Evolutionary conservation across 768 basidiomycete species (phyloP).

Genomic region (Boletus rubescentipes): DNA sequence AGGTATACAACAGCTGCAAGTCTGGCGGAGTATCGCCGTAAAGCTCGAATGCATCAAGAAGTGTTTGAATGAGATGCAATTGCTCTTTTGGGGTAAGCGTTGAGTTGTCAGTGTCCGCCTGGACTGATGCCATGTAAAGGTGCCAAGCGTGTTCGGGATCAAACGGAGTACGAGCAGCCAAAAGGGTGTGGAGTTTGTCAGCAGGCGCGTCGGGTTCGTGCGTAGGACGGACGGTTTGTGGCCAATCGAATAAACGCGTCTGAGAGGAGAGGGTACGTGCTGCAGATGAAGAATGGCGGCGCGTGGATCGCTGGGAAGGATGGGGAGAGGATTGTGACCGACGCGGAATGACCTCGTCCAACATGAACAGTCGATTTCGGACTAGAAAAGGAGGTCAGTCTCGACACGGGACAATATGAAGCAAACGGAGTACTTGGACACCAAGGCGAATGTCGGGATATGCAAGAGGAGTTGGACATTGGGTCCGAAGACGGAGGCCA

Average conservation of each 20-base stretch:
- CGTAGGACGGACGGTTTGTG: background rate
- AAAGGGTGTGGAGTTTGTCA: constrained; percentile 21
- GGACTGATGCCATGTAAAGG: constrained; percentile 29
- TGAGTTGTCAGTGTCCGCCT: constrained; percentile 7
- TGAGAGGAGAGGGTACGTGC: constrained; percentile 15
- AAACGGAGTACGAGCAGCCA: constrained; percentile 22
- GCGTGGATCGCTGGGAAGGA: constrained; percentile 18
- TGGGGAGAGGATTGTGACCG: constrained; percentile 18
- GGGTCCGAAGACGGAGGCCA: constrained; percentile 5
- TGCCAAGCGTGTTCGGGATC: constrained; percentile 43
- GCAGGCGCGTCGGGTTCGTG: constrained; percentile 6
- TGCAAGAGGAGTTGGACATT: constrained; percentile 47
- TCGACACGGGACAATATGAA: background rate
- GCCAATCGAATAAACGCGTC: constrained; percentile 6
- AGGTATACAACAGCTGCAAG: constrained; percentile 27
- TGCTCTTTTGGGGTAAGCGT: constrained; percentile 23
- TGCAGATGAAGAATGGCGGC: constrained; percentile 26
- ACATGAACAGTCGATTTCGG: constrained; percentile 37
- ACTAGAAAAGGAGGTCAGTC: constrained; percentile 21
- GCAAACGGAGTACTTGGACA: constrained; percentile 41
- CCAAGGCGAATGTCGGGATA: constrained; percentile 47
- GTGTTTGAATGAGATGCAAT: constrained; percentile 28
- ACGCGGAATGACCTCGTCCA: constrained; percentile 34
- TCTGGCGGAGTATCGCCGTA: constrained; percentile 13
- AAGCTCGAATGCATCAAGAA: constrained; percentile 18